Percentiles rank a stretch among this genome's conserved stretches.
Evolutionary conservation across 2,329 filamentous ascomycete species (phyloP).

Genomic region (Madurella fahalii): DNA sequence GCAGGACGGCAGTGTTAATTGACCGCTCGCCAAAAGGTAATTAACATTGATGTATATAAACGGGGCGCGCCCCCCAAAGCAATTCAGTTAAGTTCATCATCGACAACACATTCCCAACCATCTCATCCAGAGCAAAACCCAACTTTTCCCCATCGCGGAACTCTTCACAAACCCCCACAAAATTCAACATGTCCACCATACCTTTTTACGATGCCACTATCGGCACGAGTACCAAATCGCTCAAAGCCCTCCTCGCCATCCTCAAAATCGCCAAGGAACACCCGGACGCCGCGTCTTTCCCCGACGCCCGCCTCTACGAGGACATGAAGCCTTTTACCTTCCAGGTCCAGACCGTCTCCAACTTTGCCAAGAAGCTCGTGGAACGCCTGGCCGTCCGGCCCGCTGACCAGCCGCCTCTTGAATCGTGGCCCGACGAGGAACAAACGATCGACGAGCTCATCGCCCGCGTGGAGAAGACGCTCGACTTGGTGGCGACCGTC

Average conservation of each 20-base stretch:
- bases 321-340: constrained; percentile 37
- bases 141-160: neutral
- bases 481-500: constrained; percentile 29
- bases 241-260: constrained; percentile 28
- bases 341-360: constrained; percentile 33
- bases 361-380: constrained; percentile 29
- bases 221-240: constrained; percentile 24
- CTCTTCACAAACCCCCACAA: neutral
- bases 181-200: constrained; percentile 27
- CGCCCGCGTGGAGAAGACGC: constrained; percentile 29
- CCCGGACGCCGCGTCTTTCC: constrained; percentile 27
- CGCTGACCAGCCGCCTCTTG: constrained; percentile 7
- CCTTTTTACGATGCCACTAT: constrained; percentile 31
- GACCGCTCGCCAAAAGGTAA: too few species aligned
- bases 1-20: too few species aligned
- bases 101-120: neutral
- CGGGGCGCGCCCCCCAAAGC: too few species aligned
- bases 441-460: constrained; percentile 33
- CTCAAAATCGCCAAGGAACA: constrained; percentile 31
- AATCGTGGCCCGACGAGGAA: constrained; percentile 29
- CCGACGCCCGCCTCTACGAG: constrained; percentile 26
- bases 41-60: too few species aligned
- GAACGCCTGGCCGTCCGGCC: constrained; percentile 26
- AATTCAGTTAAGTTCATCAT: too few species aligned
- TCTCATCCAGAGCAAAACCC: neutral